Conservation (phyloP, 345 rosid genomes). For the Angophora floribunda region DNA sequence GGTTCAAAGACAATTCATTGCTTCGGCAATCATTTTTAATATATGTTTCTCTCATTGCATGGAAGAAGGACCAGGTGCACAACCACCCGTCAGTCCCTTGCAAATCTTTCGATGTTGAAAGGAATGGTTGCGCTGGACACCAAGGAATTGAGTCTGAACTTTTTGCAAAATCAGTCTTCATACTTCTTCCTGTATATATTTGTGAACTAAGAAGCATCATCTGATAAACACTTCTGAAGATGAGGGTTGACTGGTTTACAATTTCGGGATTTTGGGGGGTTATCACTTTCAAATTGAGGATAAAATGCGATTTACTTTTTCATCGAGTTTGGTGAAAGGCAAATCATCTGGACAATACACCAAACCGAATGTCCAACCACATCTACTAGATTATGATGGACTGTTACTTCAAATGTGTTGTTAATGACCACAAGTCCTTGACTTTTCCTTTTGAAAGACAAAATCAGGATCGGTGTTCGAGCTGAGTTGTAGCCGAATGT, state of each 20-base stretch:
- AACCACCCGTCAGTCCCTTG: neutral
- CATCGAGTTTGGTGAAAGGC: neutral
- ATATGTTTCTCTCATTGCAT: neutral
- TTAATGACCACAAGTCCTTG: neutral
- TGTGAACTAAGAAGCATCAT: neutral
- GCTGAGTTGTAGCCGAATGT: neutral
- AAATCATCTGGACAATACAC: neutral
- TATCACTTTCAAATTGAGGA: neutral
- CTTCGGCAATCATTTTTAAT: neutral
- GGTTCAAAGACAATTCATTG: neutral
- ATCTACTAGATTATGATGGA: neutral
- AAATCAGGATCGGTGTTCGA: neutral
- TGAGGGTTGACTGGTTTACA: neutral
- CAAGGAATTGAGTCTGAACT: neutral
- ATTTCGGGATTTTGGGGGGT: neutral
- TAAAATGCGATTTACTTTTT: neutral
- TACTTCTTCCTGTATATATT: neutral
- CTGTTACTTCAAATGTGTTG: neutral
- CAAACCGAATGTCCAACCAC: neutral
- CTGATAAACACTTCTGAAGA: neutral
- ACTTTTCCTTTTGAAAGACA: neutral
- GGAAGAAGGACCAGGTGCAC: neutral
- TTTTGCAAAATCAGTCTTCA: neutral
- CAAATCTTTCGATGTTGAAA: neutral
- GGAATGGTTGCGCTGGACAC: neutral